Percentiles rank a stretch among this genome's conserved stretches.
Evolutionary conservation across 2,329 filamentous ascomycete species (phyloP).

Genomic region (Madurella fahalii): DNA sequence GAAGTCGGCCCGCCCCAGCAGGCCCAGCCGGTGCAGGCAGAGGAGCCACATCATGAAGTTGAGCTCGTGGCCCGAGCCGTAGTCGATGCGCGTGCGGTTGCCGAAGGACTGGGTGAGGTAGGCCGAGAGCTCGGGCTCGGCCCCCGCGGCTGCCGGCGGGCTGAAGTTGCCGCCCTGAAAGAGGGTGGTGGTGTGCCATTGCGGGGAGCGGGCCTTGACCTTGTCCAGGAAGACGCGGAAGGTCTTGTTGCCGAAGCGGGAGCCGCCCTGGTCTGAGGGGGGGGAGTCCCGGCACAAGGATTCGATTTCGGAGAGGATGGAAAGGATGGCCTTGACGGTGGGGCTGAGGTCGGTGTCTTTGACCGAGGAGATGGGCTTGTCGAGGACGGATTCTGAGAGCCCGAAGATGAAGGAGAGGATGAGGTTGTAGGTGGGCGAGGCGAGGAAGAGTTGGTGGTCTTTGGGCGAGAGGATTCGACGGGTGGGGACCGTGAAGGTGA

Average conservation of each 20-base stretch:
- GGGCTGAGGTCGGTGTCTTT: conserved; percentile 54
- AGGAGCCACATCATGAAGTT: conserved; percentile 97
- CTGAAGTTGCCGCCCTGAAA: conserved; percentile 37
- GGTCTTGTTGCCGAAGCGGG: conserved; percentile 88
- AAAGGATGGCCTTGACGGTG: conserved; percentile 59
- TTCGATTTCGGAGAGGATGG: conserved; percentile 67
- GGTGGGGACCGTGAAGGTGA: conserved; percentile 62
- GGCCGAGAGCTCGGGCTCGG: conserved; percentile 59
- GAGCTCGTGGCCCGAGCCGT: conserved; percentile 93
- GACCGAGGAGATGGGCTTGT: conserved; percentile 62
- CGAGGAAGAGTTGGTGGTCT: conserved; percentile 78
- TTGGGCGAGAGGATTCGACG: conserved; percentile 75
- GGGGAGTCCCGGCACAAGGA: conserved; percentile 65
- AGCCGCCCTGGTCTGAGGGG: conserved; percentile 80
- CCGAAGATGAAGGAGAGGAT: conserved; percentile 82
- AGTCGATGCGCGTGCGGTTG: conserved; percentile 84
- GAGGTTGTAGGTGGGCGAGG: conserved; percentile 70
- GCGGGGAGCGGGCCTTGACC: conserved; percentile 49
- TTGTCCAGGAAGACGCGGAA: conserved; percentile 80
- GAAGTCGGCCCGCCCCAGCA: conserved; percentile 65
- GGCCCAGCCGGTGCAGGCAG: conserved; percentile 76
- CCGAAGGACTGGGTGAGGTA: conserved; percentile 85
- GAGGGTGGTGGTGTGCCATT: conserved; percentile 60
- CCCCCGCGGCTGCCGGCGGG: conserved; percentile 43
- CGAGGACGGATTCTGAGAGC: conserved; percentile 75